Evolutionary conservation across 352 stramenopile species (phyloP), one percentile per base, ranked within the genome.

Genomic region (Phytophthora idaei): DNA sequence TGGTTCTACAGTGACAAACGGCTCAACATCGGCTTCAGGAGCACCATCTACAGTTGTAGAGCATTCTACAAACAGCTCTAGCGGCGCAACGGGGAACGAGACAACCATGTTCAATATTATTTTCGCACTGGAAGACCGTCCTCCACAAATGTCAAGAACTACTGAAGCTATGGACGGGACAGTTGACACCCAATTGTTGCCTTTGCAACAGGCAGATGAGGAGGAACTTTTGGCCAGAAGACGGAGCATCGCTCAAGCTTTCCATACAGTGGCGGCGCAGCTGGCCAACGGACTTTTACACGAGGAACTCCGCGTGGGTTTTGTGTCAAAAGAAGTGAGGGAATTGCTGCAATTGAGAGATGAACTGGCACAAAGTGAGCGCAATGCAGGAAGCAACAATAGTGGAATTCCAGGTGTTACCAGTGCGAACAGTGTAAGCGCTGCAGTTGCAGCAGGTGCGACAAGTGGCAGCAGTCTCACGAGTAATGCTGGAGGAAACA

Each of bases 71-170:
- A 74, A 47, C 31, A 37, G 52, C 37, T 57, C 57, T 10, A 51
- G 39, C 9, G 28, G 3, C 6, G 9, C 66, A 7, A 64, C 61
- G 0, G 57, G 76, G 28, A 89, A 77, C 41, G 87, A 95, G 44
- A 93, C 84, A 31, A 94, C 84, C 36, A 95, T 95, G 87, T 95
- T 95, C 54, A 95, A 95, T 63, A 70, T 96, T 51, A 93, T 96
- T 57, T 95, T 96, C 45, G 89, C 80, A 25, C 64, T 96, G 34
- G 80, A 89, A 46, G 83, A 90, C 57, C 71, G 68, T 36, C 69
- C 73, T 42, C 47, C 59, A 29, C 61, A 75, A 64, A 11, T 45
- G 4, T 57, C 61, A 10, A 66, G 49, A 41, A 5, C 36, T 15
- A 5, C 45, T 8, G 51, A 67, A 14, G 21, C 17, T 7, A 7